Percentiles rank a stretch among this genome's conserved stretches.
Evolutionary conservation across 2,329 filamentous ascomycete species (phyloP).

Genomic region (Venturiaceae sp.): DNA sequence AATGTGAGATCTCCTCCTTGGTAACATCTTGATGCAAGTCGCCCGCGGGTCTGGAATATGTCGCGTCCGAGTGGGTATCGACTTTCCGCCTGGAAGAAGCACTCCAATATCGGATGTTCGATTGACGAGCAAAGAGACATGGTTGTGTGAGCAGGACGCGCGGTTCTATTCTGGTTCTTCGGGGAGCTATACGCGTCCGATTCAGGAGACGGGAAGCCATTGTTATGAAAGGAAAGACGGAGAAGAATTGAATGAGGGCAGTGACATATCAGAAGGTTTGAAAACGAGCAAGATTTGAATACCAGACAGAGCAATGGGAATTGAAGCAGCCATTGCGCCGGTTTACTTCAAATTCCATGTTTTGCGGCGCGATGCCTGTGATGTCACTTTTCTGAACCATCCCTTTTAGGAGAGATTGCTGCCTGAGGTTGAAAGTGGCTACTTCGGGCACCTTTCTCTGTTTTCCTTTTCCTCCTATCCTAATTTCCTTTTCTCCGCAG

Average conservation of each 20-base stretch:
- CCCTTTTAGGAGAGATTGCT: too few species aligned
- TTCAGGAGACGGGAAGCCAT: neutral
- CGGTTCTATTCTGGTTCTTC: neutral
- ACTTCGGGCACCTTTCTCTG: too few species aligned
- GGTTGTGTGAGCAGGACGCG: neutral
- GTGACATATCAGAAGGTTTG: neutral
- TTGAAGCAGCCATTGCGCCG: neutral
- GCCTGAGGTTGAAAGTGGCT: too few species aligned
- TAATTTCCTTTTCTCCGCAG: neutral
- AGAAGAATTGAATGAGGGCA: neutral
- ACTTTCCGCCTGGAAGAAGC: neutral
- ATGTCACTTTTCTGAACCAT: too few species aligned
- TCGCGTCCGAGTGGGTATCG: conserved; percentile 5
- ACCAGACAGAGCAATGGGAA: neutral
- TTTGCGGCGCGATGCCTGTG: too few species aligned
- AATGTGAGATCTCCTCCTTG: conserved; percentile 36
- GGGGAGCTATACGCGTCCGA: neutral
- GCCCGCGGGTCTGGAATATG: conserved; percentile 23
- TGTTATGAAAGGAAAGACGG: neutral
- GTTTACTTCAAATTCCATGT: neutral
- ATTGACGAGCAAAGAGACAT: neutral
- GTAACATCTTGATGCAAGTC: conserved; percentile 34
- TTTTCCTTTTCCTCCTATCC: neutral
- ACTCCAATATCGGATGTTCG: neutral
- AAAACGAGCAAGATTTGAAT: neutral